Conservation (phyloP, 805 yeast species). For the Priceomyces haplophilus region DNA sequence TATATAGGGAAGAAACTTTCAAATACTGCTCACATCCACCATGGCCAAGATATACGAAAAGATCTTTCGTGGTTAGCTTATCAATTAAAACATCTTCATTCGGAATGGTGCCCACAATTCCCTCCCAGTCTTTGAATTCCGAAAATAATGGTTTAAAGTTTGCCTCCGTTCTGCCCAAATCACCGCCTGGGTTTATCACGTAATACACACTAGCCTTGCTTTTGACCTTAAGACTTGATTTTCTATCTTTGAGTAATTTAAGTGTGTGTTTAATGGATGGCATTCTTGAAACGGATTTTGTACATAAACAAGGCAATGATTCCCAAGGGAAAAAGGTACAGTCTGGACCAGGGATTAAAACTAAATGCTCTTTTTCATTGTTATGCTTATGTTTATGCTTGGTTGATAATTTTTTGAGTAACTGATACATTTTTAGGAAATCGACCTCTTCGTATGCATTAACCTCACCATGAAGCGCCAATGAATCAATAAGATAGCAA, state of each 20-base stretch:
- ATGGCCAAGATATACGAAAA: constrained; percentile 85
- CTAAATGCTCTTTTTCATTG: constrained; percentile 47
- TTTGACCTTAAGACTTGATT: neutral
- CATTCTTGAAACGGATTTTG: constrained; percentile 64
- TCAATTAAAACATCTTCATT: constrained; percentile 48
- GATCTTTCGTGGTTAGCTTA: constrained; percentile 36
- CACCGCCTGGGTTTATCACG: constrained; percentile 80
- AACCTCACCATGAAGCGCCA: constrained; percentile 60
- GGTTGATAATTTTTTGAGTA: constrained; percentile 46
- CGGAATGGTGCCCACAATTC: constrained; percentile 57
- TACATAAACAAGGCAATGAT: constrained; percentile 55
- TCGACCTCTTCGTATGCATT: constrained; percentile 67
- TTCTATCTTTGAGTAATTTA: constrained; percentile 27
- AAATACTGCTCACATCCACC: constrained; percentile 93
- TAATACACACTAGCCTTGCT: constrained; percentile 34
- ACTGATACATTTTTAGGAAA: constrained; percentile 51
- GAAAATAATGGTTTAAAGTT: constrained; percentile 30
- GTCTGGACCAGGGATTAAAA: constrained; percentile 63
- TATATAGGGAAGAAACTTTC: constrained; percentile 47
- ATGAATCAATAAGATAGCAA: constrained; percentile 56
- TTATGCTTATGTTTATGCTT: constrained; percentile 14
- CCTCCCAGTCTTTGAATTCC: constrained; percentile 24
- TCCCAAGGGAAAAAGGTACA: constrained; percentile 91
- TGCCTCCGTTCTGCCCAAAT: constrained; percentile 63
- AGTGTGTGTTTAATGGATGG: constrained; percentile 56